These are phyloP conservation scores for Leptomonas pyrrhocoris DNA, from an alignment of 208 protist species.

Conservation along the genomic window DNA sequence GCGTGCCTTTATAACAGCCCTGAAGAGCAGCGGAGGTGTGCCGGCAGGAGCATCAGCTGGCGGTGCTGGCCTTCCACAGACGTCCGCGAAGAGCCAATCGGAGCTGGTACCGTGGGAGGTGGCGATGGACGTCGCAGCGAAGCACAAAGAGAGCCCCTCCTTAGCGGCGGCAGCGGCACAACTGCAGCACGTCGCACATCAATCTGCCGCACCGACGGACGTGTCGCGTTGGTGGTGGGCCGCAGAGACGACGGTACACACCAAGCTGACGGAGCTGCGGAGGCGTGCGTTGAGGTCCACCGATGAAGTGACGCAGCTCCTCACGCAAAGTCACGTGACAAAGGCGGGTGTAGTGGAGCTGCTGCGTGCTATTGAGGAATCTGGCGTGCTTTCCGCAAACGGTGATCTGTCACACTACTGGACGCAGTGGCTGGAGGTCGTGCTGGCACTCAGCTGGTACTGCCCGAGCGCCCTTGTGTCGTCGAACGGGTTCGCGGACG, in stretches of 20 bases:
- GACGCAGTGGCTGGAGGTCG: constrained; percentile 18
- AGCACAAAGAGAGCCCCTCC: not conserved
- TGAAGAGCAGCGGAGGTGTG: not conserved
- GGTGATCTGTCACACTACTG: not conserved
- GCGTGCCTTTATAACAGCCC: constrained; percentile 13
- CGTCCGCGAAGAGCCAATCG: not conserved
- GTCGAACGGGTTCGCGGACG: constrained; percentile 12
- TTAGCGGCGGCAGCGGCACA: constrained; percentile 7
- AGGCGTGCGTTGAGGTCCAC: not conserved
- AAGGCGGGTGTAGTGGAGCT: constrained; percentile 8
- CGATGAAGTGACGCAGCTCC: constrained; percentile 8
- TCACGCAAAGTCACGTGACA: constrained; percentile 22
- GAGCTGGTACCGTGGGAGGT: constrained; percentile 30
- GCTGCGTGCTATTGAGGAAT: constrained; percentile 13
- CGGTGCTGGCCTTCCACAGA: too few species aligned
- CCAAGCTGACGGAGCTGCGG: constrained; percentile 24
- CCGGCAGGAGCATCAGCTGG: too few species aligned
- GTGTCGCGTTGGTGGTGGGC: constrained; percentile 26
- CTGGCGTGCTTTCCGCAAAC: constrained; percentile 13
- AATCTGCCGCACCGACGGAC: not conserved
- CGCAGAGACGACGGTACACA: constrained; percentile 14
- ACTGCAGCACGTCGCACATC: constrained; percentile 10
- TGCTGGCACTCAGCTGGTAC: constrained; percentile 11
- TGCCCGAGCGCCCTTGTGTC: constrained; percentile 25
- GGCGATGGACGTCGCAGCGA: constrained; percentile 17